phyloP scores from a whole-genome alignment of 2,329 filamentous ascomycete genomes.

The Fusarium miscanthi region DNA sequence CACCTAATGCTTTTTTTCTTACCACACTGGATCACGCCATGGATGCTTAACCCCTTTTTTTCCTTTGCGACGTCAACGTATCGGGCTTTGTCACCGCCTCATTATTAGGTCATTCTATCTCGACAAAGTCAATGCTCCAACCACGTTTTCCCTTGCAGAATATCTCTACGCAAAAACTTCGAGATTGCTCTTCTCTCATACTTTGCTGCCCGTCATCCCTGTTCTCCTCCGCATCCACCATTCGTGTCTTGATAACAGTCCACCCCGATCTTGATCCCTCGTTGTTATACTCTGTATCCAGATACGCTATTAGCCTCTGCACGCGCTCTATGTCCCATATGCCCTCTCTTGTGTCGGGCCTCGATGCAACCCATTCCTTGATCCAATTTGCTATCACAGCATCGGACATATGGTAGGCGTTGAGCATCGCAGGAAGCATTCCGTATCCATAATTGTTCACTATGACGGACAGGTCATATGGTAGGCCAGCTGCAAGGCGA shows the following conservation, averaged over 20 bases:
- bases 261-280: constrained; percentile 13
- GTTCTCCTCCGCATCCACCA: constrained; percentile 25
- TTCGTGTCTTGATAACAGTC: constrained; percentile 25
- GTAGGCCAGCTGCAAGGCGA: constrained; percentile 21
- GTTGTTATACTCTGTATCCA: constrained; percentile 26
- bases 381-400: constrained; percentile 18
- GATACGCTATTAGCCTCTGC: constrained; percentile 18
- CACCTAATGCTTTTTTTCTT: background rate
- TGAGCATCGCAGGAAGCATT: constrained; percentile 32
- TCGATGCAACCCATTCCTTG: constrained; percentile 11
- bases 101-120: constrained; percentile 15
- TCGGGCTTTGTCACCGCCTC: background rate
- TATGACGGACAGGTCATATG: constrained; percentile 9
- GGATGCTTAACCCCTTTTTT: background rate
- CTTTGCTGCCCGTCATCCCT: background rate
- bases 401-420: constrained; percentile 27
- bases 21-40: background rate
- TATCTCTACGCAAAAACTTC: constrained; percentile 32
- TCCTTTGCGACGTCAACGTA: background rate
- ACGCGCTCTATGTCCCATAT: constrained; percentile 34
- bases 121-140: constrained; percentile 39
- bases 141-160: constrained; percentile 22
- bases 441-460: constrained; percentile 34
- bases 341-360: constrained; percentile 23
- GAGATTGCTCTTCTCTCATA: background rate